Conservation (phyloP, 306 rosid genomes). For the Abrus pulchellus region DNA sequence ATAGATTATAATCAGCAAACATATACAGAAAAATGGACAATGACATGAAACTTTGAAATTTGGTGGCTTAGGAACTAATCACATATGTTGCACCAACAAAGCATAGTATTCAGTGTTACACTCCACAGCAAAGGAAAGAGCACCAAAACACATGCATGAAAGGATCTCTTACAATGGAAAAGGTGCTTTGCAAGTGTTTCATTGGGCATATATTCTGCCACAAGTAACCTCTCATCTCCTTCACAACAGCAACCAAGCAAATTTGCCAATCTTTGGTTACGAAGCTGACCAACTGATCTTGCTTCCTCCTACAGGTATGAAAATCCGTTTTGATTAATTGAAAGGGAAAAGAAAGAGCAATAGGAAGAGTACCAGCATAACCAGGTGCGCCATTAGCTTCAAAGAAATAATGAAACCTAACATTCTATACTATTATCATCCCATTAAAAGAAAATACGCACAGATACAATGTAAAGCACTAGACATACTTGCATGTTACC, state of each 20-base stretch:
- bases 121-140: slow-evolving; percentile 20
- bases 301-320: slow-evolving; percentile 71
- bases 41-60: background rate
- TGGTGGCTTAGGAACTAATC: slow-evolving; percentile 26
- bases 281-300: slow-evolving; percentile 83
- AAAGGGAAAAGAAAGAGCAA: slow-evolving; percentile 34
- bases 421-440: background rate
- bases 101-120: background rate
- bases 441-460: background rate
- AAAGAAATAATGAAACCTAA: slow-evolving; percentile 27
- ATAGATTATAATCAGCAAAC: background rate
- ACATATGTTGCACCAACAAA: slow-evolving; percentile 13
- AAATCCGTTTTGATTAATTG: slow-evolving; percentile 27
- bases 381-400: slow-evolving; percentile 30
- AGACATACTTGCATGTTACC: slow-evolving; percentile 8
- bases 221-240: slow-evolving; percentile 86
- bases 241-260: slow-evolving; percentile 82
- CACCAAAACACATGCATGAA: background rate
- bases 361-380: slow-evolving; percentile 13
- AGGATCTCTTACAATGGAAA: slow-evolving; percentile 70
- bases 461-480: slow-evolving; percentile 5
- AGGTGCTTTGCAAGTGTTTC: slow-evolving; percentile 89
- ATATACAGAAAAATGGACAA: background rate
- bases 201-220: slow-evolving; percentile 82
- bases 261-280: slow-evolving; percentile 76